These are phyloP conservation scores for Ocimum tenuiflorum DNA, from an alignment of 257 asterid species.

Conservation along the genomic window DNA sequence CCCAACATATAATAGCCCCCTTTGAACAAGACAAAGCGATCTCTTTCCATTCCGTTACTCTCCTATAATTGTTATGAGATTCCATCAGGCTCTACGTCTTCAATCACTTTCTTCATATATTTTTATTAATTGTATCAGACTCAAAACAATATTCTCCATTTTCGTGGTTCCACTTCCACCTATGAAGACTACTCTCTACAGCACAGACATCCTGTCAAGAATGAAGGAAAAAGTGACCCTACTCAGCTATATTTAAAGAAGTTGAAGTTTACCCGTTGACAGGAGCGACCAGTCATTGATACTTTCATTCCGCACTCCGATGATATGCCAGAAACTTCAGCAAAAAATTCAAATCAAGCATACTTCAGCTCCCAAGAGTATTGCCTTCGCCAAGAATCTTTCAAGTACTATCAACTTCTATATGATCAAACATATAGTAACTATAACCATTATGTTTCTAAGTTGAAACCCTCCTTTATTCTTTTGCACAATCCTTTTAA, in stretches of 20 bases:
- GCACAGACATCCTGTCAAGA: neutral
- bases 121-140: too few relatives aligned
- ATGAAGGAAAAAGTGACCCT: too few relatives aligned
- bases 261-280: neutral
- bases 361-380: neutral
- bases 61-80: conserved; percentile 9
- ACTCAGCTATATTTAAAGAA: neutral
- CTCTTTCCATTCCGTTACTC: conserved; percentile 6
- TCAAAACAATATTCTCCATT: neutral
- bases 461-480: neutral
- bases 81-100: conserved; percentile 22
- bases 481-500: neutral
- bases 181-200: conserved; percentile 6
- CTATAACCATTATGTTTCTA: neutral
- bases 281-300: neutral
- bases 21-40: conserved; percentile 11
- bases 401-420: conserved; percentile 15
- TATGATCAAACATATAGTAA: too few relatives aligned
- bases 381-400: conserved; percentile 15
- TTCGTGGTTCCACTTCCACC: conserved; percentile 2
- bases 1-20: conserved; percentile 16
- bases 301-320: conserved; percentile 10
- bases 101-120: conserved; percentile 6
- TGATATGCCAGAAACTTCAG: conserved; percentile 9
- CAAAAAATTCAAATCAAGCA: conserved; percentile 25